phyloP scores from a whole-genome alignment of 257 asterid genomes.

The Solanum pimpinellifolium region DNA sequence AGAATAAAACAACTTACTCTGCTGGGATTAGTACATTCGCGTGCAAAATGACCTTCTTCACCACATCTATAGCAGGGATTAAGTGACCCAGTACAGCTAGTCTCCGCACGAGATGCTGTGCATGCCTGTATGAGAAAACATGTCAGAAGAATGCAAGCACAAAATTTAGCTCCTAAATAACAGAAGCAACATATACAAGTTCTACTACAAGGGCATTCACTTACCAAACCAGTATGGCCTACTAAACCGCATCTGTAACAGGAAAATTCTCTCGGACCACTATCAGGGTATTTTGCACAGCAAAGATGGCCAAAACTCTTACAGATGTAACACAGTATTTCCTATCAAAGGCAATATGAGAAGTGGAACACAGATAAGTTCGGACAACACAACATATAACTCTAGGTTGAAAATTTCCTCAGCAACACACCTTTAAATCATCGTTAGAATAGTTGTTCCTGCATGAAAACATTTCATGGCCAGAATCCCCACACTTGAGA shows the following conservation, averaged over 20 bases:
- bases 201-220: conserved; percentile 8
- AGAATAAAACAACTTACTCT: not conserved
- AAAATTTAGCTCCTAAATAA: not conserved
- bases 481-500: conserved; percentile 72
- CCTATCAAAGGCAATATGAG: conserved; percentile 25
- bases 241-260: conserved; percentile 83
- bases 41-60: conserved; percentile 77
- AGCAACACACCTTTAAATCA: conserved; percentile 48
- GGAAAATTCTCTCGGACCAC: conserved; percentile 46
- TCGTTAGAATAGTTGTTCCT: conserved; percentile 47
- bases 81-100: conserved; percentile 13
- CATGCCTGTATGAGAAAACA: conserved; percentile 33
- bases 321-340: conserved; percentile 70
- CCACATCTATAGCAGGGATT: conserved; percentile 76
- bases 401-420: not conserved
- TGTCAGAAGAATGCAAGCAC: not conserved
- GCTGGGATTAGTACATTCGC: conserved; percentile 52
- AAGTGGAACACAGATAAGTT: not conserved
- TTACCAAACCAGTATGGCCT: conserved; percentile 94
- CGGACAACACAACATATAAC: not conserved
- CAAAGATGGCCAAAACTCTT: conserved; percentile 76
- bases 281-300: conserved; percentile 42
- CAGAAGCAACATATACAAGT: not conserved
- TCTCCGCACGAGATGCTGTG: conserved; percentile 25
- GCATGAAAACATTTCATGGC: conserved; percentile 84